Evolutionary conservation across 768 basidiomycete species (phyloP).

Genomic region (Grammothele lineata): DNA sequence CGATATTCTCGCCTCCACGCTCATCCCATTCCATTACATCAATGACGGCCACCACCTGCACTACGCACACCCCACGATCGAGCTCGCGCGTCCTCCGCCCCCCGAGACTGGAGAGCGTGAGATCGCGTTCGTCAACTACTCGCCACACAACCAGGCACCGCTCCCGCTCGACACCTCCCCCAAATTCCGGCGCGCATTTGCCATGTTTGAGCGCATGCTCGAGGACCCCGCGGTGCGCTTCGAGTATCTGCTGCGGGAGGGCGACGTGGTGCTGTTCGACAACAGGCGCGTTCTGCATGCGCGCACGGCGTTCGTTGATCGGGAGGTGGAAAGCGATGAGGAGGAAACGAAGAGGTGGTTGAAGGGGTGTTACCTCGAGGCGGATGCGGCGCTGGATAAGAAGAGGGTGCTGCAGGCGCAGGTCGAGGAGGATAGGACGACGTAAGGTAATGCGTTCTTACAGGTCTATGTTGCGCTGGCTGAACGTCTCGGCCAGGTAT

Average conservation of each 20-base stretch:
- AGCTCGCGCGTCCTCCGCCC: slow-evolving; percentile 37
- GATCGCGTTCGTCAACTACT: slow-evolving; percentile 80
- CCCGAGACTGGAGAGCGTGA: not conserved
- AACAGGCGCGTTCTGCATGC: slow-evolving; percentile 90
- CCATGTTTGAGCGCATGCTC: slow-evolving; percentile 53
- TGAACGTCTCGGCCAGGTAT: too few species aligned
- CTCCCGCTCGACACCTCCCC: slow-evolving; percentile 50
- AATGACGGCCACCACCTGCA: slow-evolving; percentile 86
- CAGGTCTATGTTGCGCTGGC: too few species aligned
- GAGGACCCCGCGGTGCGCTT: slow-evolving; percentile 49
- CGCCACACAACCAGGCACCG: slow-evolving; percentile 92
- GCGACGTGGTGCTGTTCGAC: slow-evolving; percentile 88
- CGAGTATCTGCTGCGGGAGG: slow-evolving; percentile 68
- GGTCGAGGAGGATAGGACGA: too few species aligned
- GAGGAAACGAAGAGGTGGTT: slow-evolving; percentile 73
- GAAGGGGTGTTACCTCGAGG: slow-evolving; percentile 82
- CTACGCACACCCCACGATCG: slow-evolving; percentile 69
- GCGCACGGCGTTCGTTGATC: slow-evolving; percentile 63
- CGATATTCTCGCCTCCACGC: slow-evolving; percentile 49
- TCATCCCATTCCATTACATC: slow-evolving; percentile 86
- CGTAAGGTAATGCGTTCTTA: too few species aligned
- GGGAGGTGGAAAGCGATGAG: slow-evolving; percentile 32
- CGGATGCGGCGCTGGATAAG: slow-evolving; percentile 59
- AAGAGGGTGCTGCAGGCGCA: slow-evolving; percentile 38
- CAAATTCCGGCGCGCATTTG: slow-evolving; percentile 60